phyloP scores from a whole-genome alignment of 345 rosid genomes.

The Laguncularia racemosa region DNA sequence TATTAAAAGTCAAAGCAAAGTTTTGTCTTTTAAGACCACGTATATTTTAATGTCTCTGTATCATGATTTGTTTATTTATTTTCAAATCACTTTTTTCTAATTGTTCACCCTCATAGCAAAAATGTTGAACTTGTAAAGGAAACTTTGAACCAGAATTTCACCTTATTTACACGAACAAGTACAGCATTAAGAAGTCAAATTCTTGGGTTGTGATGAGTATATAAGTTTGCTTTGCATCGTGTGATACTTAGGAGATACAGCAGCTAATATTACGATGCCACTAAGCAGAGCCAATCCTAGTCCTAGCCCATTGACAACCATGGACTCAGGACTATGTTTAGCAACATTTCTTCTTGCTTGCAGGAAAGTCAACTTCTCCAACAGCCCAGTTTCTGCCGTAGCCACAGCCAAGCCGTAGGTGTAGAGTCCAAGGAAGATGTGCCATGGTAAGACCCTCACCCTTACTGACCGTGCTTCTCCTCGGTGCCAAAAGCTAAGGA shows the following conservation, averaged over 20 bases:
- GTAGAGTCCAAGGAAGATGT: slow-evolving; percentile 80
- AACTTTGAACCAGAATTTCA: not conserved
- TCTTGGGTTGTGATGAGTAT: slow-evolving; percentile 35
- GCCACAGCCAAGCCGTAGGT: slow-evolving; percentile 78
- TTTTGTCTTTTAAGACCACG: too few species aligned
- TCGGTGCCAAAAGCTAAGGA: slow-evolving; percentile 81
- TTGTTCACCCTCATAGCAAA: too few species aligned
- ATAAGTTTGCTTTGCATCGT: slow-evolving; percentile 22
- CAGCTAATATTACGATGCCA: slow-evolving; percentile 55
- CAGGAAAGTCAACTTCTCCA: slow-evolving; percentile 68
- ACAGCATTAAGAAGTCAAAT: slow-evolving; percentile 33
- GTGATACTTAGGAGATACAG: slow-evolving; percentile 52
- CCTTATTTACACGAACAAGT: not conserved
- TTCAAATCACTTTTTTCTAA: too few species aligned
- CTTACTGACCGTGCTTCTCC: slow-evolving; percentile 57
- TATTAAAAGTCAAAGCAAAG: too few species aligned
- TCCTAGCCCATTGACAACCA: slow-evolving; percentile 64
- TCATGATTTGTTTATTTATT: too few species aligned
- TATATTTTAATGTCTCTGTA: too few species aligned
- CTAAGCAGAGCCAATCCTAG: slow-evolving; percentile 63
- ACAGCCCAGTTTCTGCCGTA: slow-evolving; percentile 80
- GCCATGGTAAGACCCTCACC: slow-evolving; percentile 76
- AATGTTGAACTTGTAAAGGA: too few species aligned
- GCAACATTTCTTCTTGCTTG: slow-evolving; percentile 41
- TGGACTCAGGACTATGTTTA: slow-evolving; percentile 48